Evolutionary conservation across 495 filamentous ascomycete genomes (phyloP).

Genomic region (Xylaria nigripes): DNA sequence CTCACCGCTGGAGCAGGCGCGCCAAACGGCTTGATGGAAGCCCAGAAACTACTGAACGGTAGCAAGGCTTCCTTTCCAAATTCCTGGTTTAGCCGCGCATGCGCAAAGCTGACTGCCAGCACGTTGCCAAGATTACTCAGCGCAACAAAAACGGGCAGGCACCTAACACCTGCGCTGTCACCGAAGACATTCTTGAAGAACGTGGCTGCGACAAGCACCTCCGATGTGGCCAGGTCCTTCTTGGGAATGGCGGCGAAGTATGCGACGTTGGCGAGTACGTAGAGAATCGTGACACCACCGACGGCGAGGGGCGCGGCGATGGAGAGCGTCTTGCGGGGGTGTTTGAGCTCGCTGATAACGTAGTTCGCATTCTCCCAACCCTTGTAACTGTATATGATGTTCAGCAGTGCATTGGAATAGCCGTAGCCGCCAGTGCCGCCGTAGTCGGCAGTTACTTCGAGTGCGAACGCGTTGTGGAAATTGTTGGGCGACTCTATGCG

Average conservation of each 20-base stretch:
- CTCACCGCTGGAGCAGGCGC: slow-evolving; percentile 39
- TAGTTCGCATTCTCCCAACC: slow-evolving; percentile 58
- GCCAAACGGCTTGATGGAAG: slow-evolving; percentile 57
- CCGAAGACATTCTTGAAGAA: slow-evolving; percentile 66
- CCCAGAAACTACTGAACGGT: slow-evolving; percentile 54
- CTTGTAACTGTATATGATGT: slow-evolving; percentile 61
- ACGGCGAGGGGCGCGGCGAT: slow-evolving; percentile 58
- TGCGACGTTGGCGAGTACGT: slow-evolving; percentile 63
- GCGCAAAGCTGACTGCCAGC: slow-evolving; percentile 59
- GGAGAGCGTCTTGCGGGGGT: slow-evolving; percentile 55
- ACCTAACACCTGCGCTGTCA: slow-evolving; percentile 43
- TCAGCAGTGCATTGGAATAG: slow-evolving; percentile 55
- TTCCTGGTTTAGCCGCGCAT: slow-evolving; percentile 57
- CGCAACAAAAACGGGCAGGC: slow-evolving; percentile 62
- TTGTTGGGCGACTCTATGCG: slow-evolving; percentile 53
- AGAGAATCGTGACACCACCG: slow-evolving; percentile 51
- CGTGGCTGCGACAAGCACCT: slow-evolving; percentile 52
- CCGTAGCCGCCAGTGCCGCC: slow-evolving; percentile 52
- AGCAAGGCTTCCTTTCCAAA: slow-evolving; percentile 58
- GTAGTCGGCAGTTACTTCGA: slow-evolving; percentile 28
- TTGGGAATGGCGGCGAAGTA: slow-evolving; percentile 64
- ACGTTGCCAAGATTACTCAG: slow-evolving; percentile 68
- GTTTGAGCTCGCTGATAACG: slow-evolving; percentile 53
- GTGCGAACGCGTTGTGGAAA: slow-evolving; percentile 56
- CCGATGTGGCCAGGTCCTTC: slow-evolving; percentile 51